Evolutionary conservation across 1,284 basidiomycete genomes (phyloP).

Genomic region (Kwoniella shivajii): DNA sequence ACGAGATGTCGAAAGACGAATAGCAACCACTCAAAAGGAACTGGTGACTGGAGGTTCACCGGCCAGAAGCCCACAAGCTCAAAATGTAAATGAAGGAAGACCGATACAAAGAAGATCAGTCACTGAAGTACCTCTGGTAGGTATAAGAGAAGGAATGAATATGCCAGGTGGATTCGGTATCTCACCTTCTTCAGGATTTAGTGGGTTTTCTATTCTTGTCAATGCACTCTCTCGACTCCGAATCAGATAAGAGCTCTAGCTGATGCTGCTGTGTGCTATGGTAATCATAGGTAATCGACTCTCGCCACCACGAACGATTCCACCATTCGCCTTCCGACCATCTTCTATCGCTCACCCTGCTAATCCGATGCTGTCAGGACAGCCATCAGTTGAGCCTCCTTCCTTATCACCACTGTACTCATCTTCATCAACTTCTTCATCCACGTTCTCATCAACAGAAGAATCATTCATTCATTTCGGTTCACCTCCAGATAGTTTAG

Average conservation of each 20-base stretch:
- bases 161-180: neutral
- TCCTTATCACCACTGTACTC: constrained; percentile 38
- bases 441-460: constrained; percentile 8
- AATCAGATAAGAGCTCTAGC: neutral
- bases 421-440: constrained; percentile 37
- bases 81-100: neutral
- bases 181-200: neutral
- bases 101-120: neutral
- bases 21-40: constrained; percentile 9
- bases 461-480: constrained; percentile 44
- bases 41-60: neutral
- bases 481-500: constrained; percentile 39
- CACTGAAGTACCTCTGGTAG: neutral
- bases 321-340: constrained; percentile 42
- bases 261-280: neutral
- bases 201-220: neutral
- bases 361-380: constrained; percentile 5
- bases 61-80: neutral
- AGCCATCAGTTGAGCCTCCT: neutral
- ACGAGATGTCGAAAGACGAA: constrained; percentile 45
- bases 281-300: constrained; percentile 4
- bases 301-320: constrained; percentile 25
- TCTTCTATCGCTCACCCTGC: constrained; percentile 3
- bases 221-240: too few species aligned
- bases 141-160: neutral